These are phyloP conservation scores for Arctium lappa DNA, from an alignment of 129 eudicot species.

Conservation along the genomic window DNA sequence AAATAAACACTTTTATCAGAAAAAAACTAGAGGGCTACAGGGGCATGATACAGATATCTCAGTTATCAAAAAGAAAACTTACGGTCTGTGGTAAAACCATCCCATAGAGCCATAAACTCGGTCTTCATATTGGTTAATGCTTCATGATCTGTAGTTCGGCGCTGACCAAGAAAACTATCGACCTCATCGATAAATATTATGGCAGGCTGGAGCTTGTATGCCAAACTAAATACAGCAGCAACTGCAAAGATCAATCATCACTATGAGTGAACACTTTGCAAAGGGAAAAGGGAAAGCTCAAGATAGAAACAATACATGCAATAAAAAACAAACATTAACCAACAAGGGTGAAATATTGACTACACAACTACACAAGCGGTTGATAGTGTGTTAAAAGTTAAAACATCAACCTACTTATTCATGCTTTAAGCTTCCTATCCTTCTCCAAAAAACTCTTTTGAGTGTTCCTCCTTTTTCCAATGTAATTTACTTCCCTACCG, in stretches of 20 bases:
- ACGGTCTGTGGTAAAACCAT: constrained; percentile 96
- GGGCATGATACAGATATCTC: not conserved
- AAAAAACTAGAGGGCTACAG: not conserved
- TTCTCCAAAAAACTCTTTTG: not conserved
- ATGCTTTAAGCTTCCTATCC: not conserved
- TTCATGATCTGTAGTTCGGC: constrained; percentile 77
- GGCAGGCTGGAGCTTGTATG: constrained; percentile 89
- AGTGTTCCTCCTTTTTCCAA: not conserved
- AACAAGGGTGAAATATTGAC: not conserved
- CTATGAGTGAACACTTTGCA: not conserved
- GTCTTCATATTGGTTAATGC: constrained; percentile 88
- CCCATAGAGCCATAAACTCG: constrained; percentile 94
- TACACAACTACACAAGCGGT: not conserved
- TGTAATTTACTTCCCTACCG: not conserved
- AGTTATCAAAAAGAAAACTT: constrained; percentile 15
- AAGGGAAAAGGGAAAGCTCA: not conserved
- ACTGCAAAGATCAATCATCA: constrained; percentile 50
- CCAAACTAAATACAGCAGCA: constrained; percentile 88
- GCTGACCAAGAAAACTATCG: constrained; percentile 94
- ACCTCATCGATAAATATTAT: constrained; percentile 94
- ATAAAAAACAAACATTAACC: not conserved
- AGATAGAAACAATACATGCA: not conserved
- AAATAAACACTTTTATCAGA: not conserved
- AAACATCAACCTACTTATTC: not conserved
- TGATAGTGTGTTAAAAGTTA: not conserved